Conservation (phyloP, 202 grass and related monocot species). For the Panicum virgatum region DNA sequence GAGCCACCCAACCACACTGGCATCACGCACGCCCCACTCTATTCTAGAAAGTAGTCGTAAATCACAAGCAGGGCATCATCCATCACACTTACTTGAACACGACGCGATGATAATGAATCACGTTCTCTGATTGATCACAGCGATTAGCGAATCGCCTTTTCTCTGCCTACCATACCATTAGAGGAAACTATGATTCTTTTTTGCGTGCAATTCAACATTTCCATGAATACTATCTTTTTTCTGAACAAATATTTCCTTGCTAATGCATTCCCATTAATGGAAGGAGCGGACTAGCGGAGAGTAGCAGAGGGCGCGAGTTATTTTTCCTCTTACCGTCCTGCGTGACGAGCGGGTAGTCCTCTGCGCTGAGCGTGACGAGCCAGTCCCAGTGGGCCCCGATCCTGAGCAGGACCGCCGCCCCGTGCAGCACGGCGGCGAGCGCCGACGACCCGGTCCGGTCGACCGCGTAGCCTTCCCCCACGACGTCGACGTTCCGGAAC, state of each 20-base stretch:
- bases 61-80: not conserved
- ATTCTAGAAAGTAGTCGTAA: not conserved
- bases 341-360: slow-evolving; percentile 81
- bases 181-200: not conserved
- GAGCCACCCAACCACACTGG: not conserved
- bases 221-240: not conserved
- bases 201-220: not conserved
- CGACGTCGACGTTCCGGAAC: slow-evolving; percentile 68
- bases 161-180: not conserved
- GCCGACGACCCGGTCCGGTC: slow-evolving; percentile 57
- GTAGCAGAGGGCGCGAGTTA: not conserved
- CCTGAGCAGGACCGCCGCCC: slow-evolving; percentile 69
- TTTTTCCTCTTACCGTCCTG: slow-evolving; percentile 61
- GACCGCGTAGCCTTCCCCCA: slow-evolving; percentile 49
- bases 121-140: not conserved
- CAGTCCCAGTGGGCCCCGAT: slow-evolving; percentile 67
- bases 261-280: not conserved
- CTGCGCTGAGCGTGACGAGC: slow-evolving; percentile 81
- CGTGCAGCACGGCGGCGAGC: slow-evolving; percentile 68
- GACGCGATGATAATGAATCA: not conserved
- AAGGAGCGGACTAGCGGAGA: not conserved
- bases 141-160: not conserved
- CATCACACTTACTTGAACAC: not conserved
- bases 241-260: not conserved
- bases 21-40: not conserved